Evolutionary conservation across 1,139 yeast species (phyloP), one percentile per base, ranked within the genome.

Genomic region (Eremothecium sinecaudum): DNA sequence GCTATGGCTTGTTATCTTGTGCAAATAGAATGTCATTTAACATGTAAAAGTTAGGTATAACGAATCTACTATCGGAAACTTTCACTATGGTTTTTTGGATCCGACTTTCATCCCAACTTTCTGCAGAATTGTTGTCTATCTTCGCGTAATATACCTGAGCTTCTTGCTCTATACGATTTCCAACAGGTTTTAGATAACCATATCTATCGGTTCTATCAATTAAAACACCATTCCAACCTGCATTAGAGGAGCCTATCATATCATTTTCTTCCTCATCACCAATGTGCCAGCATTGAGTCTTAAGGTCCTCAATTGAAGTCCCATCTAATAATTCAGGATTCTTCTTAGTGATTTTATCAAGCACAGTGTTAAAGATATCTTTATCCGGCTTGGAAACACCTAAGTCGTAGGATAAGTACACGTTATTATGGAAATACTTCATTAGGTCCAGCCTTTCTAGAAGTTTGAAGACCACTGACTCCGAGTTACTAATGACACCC

Each of bases 171-270:
- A 18, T 20, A 2, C 31, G 20, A 7, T 28, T 28, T 3, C 22
- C 16, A 1, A 39, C 32, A 4, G 31, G 33, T 9, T 42, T 35
- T 14, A 52, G 37, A 29, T 40, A 52, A 2, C 52, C 53, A 33
- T 52, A 48, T 15, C 40, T 47, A 30, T 57, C 44, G 5, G 46
- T 39, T 44, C 80, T 58, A 47, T 75, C 79, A 8, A 75, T 41
- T 20, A 72, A 57, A 1, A 78, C 59, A 3, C 79, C 75, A 41
- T 71, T 73, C 75, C 82, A 71, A 0, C 84, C 86, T 1, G 79
- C 66, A 18, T 57, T 54, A 8, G 61, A 56, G 0, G 76, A 63
- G 1, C 75, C 80, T 10, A 62, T 46, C 39, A 71, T 62, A 47
- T 79, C 87, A 34, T 71, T 67, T 11, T 56, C 56, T 26, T 64